Evolutionary conservation across 345 rosid genomes (phyloP).

Genomic region (Eucalyptus camaldulensis): DNA sequence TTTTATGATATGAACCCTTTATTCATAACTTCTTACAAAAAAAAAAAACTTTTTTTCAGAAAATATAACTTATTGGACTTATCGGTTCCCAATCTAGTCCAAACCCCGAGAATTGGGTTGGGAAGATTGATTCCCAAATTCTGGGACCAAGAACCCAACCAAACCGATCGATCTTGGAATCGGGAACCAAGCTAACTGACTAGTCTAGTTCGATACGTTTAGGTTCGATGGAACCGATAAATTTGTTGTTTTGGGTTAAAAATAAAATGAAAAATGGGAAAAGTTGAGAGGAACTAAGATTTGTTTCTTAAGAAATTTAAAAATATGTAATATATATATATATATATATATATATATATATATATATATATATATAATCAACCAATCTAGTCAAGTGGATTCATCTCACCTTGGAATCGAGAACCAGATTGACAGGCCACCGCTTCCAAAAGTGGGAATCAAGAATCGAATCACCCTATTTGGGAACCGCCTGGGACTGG

Average conservation of each 20-base stretch:
- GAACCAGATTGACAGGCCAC: accelerated
- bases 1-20: too few relatives aligned
- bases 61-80: accelerated
- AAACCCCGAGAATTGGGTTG: accelerated
- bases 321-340: too few relatives aligned
- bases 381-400: accelerated
- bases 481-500: accelerated
- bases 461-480: accelerated
- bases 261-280: too few relatives aligned
- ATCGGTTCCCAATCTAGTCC: accelerated
- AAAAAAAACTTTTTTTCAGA: too few relatives aligned
- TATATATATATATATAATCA: too few relatives aligned
- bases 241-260: accelerated
- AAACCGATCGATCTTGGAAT: accelerated
- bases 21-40: too few relatives aligned
- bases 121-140: accelerated
- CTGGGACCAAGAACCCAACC: accelerated
- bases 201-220: accelerated
- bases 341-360: too few relatives aligned
- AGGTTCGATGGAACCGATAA: accelerated
- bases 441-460: accelerated
- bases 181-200: accelerated
- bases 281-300: too few relatives aligned
- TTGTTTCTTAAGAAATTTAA: too few relatives aligned
- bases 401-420: accelerated